These are phyloP conservation scores for Leucocoprinus leucothites DNA, from an alignment of 768 basidiomycete genomes.

Conservation along the genomic window DNA sequence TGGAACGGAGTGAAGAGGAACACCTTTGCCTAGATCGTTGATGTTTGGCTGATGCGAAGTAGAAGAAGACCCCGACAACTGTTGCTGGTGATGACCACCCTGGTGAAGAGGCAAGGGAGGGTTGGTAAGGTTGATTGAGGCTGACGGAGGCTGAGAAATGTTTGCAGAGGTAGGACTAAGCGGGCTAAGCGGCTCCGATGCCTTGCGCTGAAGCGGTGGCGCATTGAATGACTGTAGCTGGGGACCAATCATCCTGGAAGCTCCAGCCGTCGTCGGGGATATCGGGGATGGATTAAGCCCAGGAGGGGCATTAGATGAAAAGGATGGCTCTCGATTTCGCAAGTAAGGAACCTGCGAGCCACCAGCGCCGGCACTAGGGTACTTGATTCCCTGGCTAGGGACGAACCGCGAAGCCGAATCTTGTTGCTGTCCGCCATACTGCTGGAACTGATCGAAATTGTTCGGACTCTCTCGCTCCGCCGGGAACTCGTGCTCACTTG, in stretches of 20 bases:
- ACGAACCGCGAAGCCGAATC: slow-evolving; percentile 58
- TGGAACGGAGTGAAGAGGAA: slow-evolving; percentile 82
- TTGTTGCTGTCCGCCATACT: slow-evolving; percentile 25
- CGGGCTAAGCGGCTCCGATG: slow-evolving; percentile 27
- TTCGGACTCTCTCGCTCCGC: slow-evolving; percentile 41
- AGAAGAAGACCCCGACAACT: slow-evolving; percentile 5
- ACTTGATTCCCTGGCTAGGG: slow-evolving; percentile 64
- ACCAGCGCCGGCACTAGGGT: slow-evolving; percentile 29
- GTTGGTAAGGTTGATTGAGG: slow-evolving; percentile 10
- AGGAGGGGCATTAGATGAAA: slow-evolving; percentile 1
- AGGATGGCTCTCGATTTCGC: slow-evolving; percentile 17
- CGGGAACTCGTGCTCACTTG: slow-evolving; percentile 59
- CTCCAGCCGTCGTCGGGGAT: slow-evolving; percentile 38
- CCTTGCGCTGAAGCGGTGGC: slow-evolving; percentile 37
- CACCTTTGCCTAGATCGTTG: slow-evolving; percentile 80
- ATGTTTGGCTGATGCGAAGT: slow-evolving; percentile 24
- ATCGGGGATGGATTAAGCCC: slow-evolving; percentile 43
- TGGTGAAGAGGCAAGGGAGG: slow-evolving; percentile 6
- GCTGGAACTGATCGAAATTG: slow-evolving; percentile 20
- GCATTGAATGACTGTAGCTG: slow-evolving; percentile 46
- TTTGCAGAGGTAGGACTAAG: not conserved
- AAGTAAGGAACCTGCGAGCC: slow-evolving; percentile 8
- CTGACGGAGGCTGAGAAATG: slow-evolving; percentile 19
- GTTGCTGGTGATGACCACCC: slow-evolving; percentile 7
- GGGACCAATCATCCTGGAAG: slow-evolving; percentile 36